A percentile compares a stretch with the other conserved stretches of the same genome.
These are phyloP conservation scores for Thermomucor indicae-seudaticae DNA, from an alignment of 371 early-diverging fungal genomes.

Conservation along the genomic window DNA sequence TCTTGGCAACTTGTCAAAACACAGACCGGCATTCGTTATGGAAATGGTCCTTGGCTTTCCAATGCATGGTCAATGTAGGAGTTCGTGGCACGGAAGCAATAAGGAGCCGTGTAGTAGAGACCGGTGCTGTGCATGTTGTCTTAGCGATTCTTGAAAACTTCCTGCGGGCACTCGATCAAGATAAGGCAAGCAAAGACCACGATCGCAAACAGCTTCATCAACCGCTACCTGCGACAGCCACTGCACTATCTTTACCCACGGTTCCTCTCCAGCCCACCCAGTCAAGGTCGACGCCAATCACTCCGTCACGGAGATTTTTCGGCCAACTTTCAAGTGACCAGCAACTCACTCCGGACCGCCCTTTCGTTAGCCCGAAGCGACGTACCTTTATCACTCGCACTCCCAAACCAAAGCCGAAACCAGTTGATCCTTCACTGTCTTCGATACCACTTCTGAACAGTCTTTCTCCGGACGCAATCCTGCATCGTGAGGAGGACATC, in stretches of 20 bases:
- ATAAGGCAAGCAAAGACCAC: conserved; percentile 49
- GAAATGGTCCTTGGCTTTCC: conserved; percentile 79
- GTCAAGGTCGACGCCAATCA: conserved; percentile 22
- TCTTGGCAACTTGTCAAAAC: conserved; percentile 55
- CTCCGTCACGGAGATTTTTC: conserved; percentile 20
- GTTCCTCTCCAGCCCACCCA: conserved; percentile 20
- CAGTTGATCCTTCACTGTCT: conserved; percentile 9
- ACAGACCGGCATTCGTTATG: conserved; percentile 64
- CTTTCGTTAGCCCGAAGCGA: conserved; percentile 14
- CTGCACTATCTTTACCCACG: conserved; percentile 13
- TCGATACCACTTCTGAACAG: conserved; percentile 17
- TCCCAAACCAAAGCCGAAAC: conserved; percentile 11
- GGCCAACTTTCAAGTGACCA: neutral
- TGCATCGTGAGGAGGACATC: conserved; percentile 76
- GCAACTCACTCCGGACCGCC: neutral
- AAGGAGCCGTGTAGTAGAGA: conserved; percentile 77
- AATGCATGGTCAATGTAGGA: conserved; percentile 80
- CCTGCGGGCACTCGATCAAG: conserved; percentile 50
- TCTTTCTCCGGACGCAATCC: conserved; percentile 43
- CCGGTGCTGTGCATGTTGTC: conserved; percentile 73
- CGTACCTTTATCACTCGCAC: conserved; percentile 19
- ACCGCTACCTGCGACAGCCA: neutral
- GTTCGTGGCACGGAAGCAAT: conserved; percentile 77
- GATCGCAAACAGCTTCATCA: conserved; percentile 24
- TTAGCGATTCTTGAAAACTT: conserved; percentile 73